These are phyloP conservation scores for Zygoascus bituminiphila DNA, from an alignment of 805 yeast species.

Conservation along the genomic window DNA sequence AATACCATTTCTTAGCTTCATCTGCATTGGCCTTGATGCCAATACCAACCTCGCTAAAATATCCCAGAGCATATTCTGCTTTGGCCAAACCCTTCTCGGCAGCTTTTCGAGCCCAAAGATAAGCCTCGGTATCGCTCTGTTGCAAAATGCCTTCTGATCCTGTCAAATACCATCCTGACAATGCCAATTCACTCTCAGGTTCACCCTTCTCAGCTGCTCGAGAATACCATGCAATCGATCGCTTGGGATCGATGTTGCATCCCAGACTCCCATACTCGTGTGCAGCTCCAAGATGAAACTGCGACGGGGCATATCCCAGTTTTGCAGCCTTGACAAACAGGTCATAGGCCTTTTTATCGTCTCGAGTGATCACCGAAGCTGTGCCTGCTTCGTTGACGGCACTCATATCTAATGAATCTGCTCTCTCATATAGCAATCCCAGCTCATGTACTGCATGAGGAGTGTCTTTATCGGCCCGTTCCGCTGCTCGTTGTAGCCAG, in stretches of 20 bases:
- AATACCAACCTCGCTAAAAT: conserved; percentile 59
- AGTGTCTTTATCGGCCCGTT: conserved; percentile 34
- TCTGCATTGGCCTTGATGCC: conserved; percentile 46
- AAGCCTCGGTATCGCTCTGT: conserved; percentile 60
- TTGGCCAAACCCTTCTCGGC: conserved; percentile 57
- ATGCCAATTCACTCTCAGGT: conserved; percentile 59
- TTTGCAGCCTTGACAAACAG: conserved; percentile 53
- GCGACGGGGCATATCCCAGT: conserved; percentile 56
- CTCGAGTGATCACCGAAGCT: conserved; percentile 19
- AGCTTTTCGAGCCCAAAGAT: conserved; percentile 67
- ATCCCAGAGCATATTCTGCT: conserved; percentile 67
- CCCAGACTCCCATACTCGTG: conserved; percentile 62
- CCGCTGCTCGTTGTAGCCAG: conserved; percentile 47
- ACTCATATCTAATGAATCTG: conserved; percentile 24
- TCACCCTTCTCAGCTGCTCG: conserved; percentile 59
- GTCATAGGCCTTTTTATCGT: conserved; percentile 38
- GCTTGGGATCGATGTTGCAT: conserved; percentile 43
- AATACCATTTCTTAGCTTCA: conserved; percentile 48
- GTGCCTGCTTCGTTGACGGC: conserved; percentile 13
- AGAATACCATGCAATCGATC: conserved; percentile 67
- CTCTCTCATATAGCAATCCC: conserved; percentile 47
- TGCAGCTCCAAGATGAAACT: conserved; percentile 60
- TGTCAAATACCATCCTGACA: conserved; percentile 75
- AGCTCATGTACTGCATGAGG: conserved; percentile 54
- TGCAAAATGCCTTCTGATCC: conserved; percentile 54